A percentile compares a stretch with the other conserved stretches of the same genome.
phyloP scores from a whole-genome alignment of 2,329 filamentous ascomycete genomes.

The Aureobasidium mangrovei region DNA sequence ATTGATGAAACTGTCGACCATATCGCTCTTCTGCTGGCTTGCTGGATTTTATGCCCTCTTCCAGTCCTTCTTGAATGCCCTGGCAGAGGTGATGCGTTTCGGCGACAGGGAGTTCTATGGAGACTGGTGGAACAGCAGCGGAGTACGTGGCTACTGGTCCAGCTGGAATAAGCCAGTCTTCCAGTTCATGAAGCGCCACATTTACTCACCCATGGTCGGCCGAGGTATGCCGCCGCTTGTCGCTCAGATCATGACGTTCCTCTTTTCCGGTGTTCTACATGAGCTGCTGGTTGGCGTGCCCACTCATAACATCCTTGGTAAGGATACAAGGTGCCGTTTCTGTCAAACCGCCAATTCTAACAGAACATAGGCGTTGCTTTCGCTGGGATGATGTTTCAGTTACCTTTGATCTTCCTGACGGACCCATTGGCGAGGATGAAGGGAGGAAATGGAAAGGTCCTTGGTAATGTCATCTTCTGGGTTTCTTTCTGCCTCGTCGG shows the following conservation, averaged over 20 bases:
- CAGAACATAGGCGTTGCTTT: slow-evolving; percentile 69
- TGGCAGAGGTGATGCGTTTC: slow-evolving; percentile 84
- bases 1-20: slow-evolving; percentile 88
- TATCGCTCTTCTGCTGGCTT: slow-evolving; percentile 92
- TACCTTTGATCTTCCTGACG: slow-evolving; percentile 78
- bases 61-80: slow-evolving; percentile 81
- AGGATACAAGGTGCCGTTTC: slow-evolving; percentile 18
- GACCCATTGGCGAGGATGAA: slow-evolving; percentile 70
- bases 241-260: slow-evolving; percentile 76
- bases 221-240: slow-evolving; percentile 64
- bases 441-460: slow-evolving; percentile 63
- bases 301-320: slow-evolving; percentile 86
- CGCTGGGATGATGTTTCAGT: slow-evolving; percentile 83
- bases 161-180: slow-evolving; percentile 98
- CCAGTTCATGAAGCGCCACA: slow-evolving; percentile 89
- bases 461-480: slow-evolving; percentile 95
- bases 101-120: slow-evolving; percentile 92
- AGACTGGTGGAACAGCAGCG: slow-evolving; percentile 95
- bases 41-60: slow-evolving; percentile 96
- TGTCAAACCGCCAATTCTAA: not conserved
- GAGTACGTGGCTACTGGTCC: slow-evolving; percentile 82
- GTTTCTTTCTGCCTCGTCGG: slow-evolving; percentile 91
- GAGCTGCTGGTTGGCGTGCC: slow-evolving; percentile 89
- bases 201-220: slow-evolving; percentile 80
- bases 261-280: slow-evolving; percentile 80